A percentile compares a stretch with the other conserved stretches of the same genome.
phyloP scores from a whole-genome alignment of 176 grass and related monocot species.

The Oryza rufipogon region DNA sequence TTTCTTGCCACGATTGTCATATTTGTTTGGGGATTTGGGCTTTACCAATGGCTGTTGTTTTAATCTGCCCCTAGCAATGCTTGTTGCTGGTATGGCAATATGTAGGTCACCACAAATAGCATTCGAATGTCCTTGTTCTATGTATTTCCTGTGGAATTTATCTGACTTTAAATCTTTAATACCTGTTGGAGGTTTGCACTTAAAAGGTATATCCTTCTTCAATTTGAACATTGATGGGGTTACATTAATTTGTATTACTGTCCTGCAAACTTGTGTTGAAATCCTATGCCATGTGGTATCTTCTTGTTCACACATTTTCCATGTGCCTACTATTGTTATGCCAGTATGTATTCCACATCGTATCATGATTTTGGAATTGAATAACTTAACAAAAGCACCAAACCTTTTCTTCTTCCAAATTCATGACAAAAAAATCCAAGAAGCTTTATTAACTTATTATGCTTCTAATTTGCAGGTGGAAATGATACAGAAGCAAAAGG shows the following conservation, averaged over 20 bases:
- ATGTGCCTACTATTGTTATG: constrained; percentile 12
- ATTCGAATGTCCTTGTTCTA: not conserved
- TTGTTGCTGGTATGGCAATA: constrained; percentile 28
- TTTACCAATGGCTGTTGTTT: not conserved
- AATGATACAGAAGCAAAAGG: constrained; percentile 67
- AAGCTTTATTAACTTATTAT: constrained; percentile 25
- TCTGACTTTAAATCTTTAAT: not conserved
- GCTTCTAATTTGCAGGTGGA: constrained; percentile 50
- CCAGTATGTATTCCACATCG: not conserved
- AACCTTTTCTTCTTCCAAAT: constrained; percentile 16
- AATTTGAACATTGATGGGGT: not conserved
- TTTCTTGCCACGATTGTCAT: constrained; percentile 1
- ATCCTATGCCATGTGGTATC: not conserved
- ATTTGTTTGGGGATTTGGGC: constrained; percentile 17
- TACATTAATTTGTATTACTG: constrained; percentile 1
- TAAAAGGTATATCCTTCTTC: not conserved
- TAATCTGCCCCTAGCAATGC: constrained; percentile 13
- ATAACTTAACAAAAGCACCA: not conserved
- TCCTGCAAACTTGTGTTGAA: not conserved
- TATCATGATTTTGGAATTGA: not conserved
- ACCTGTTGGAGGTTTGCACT: not conserved
- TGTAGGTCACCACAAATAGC: not conserved
- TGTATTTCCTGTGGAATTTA: constrained; percentile 25
- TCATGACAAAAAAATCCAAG: not conserved
- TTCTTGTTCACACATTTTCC: constrained; percentile 10